Conservation (phyloP, 371 early-diverging fungal genomes). For the Zopfochytrium polystomum region DNA sequence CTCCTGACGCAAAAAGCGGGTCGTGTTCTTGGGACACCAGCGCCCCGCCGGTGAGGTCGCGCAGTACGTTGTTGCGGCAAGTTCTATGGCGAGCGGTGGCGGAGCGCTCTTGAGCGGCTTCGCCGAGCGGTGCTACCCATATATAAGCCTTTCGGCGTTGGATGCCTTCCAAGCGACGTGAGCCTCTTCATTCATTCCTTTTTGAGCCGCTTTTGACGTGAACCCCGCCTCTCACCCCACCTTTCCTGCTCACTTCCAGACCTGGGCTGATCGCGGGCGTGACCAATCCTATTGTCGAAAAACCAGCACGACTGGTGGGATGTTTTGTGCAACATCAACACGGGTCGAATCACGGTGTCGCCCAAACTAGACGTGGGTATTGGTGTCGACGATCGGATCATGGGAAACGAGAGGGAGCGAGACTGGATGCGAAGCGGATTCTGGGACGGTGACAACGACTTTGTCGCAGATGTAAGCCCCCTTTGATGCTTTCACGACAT, state of each 20-base stretch:
- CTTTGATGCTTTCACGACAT: neutral
- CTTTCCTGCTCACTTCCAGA: too few relatives aligned
- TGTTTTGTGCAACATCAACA: conserved; percentile 85
- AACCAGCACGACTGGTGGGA: conserved; percentile 95
- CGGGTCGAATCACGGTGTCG: conserved; percentile 87
- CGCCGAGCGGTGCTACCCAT: conserved; percentile 88
- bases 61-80: conserved; percentile 88
- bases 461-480: conserved; percentile 29
- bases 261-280: conserved; percentile 95
- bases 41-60: conserved; percentile 89
- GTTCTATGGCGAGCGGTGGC: conserved; percentile 84
- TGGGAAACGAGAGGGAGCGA: conserved; percentile 5
- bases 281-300: conserved; percentile 90
- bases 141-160: conserved; percentile 79
- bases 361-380: conserved; percentile 55
- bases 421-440: conserved; percentile 24
- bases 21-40: conserved; percentile 89
- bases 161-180: conserved; percentile 80
- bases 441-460: conserved; percentile 37
- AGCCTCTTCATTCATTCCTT: conserved; percentile 9
- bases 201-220: neutral
- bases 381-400: neutral
- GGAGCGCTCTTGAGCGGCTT: conserved; percentile 82
- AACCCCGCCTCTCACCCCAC: too few relatives aligned
- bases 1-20: conserved; percentile 85